Evolutionary conservation across 1,284 basidiomycete species (phyloP).

Genomic region (Melampsora medusae): DNA sequence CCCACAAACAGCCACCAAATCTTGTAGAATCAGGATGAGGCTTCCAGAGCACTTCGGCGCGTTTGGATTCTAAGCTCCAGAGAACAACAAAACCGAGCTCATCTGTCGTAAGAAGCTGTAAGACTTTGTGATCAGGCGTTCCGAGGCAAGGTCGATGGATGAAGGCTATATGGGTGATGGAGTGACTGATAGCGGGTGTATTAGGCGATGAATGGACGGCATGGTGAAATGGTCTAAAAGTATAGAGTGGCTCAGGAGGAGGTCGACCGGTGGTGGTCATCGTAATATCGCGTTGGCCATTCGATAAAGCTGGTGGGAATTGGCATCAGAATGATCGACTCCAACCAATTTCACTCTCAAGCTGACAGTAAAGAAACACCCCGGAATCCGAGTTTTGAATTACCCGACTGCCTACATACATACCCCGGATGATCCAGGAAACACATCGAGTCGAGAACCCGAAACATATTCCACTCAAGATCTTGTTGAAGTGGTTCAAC

Average conservation of each 20-base stretch:
- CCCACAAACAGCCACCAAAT: slow-evolving; percentile 38
- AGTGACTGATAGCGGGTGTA: background rate
- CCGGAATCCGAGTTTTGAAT: too few relatives aligned
- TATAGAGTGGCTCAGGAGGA: slow-evolving; percentile 10
- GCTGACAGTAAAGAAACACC: too few relatives aligned
- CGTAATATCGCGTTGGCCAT: background rate
- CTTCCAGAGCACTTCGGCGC: slow-evolving; percentile 26
- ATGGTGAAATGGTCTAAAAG: slow-evolving; percentile 2
- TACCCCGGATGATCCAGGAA: too few relatives aligned
- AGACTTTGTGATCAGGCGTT: background rate
- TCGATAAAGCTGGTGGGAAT: background rate
- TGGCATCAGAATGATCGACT: background rate
- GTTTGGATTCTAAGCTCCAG: slow-evolving; percentile 30
- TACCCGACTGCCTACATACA: too few relatives aligned
- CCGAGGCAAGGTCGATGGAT: slow-evolving; percentile 5
- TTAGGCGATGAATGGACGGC: background rate
- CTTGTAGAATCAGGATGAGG: slow-evolving; percentile 19
- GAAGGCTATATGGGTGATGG: slow-evolving; percentile 11
- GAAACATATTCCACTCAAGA: too few relatives aligned
- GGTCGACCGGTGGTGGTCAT: slow-evolving; percentile 11
- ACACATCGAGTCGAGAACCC: too few relatives aligned
- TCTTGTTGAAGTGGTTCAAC: slow-evolving; percentile 1
- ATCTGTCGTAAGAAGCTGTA: slow-evolving; percentile 23
- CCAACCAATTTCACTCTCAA: background rate
- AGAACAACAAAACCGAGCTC: slow-evolving; percentile 20